These are phyloP conservation scores for Penicillium sp. DNA, from an alignment of 2,329 filamentous ascomycete species.

Conservation along the genomic window DNA sequence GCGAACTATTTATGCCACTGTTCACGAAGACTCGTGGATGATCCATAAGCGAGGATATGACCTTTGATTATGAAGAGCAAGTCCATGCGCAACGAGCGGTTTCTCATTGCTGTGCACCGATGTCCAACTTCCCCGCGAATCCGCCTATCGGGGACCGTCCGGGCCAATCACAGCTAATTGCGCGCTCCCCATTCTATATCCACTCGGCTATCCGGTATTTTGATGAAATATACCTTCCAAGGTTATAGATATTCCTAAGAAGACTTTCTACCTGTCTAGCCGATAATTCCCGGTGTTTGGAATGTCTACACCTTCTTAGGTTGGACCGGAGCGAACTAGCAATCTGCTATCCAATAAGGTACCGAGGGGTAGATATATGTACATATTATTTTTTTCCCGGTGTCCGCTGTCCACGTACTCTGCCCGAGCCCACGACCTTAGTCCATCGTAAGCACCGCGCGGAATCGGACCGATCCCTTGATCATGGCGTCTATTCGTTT, in stretches of 20 bases:
- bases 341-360: neutral
- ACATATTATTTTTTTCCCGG: too few relatives aligned
- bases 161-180: neutral
- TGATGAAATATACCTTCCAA: too few relatives aligned
- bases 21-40: too few relatives aligned
- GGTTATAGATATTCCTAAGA: too few relatives aligned
- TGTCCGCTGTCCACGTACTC: neutral
- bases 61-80: neutral
- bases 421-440: neutral
- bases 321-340: too few relatives aligned
- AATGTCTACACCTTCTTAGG: too few relatives aligned
- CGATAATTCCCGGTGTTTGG: too few relatives aligned
- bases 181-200: neutral
- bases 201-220: neutral
- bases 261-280: too few relatives aligned
- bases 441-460: conserved; percentile 51
- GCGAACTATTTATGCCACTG: neutral
- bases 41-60: too few relatives aligned
- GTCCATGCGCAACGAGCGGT: neutral
- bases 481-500: conserved; percentile 12
- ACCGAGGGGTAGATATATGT: neutral
- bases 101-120: neutral
- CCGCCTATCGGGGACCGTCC: neutral
- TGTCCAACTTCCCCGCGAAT: neutral
- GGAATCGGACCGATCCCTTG: conserved; percentile 49